Conservation (phyloP, 2,329 filamentous ascomycete species). For the Aspergillus sergii region DNA sequence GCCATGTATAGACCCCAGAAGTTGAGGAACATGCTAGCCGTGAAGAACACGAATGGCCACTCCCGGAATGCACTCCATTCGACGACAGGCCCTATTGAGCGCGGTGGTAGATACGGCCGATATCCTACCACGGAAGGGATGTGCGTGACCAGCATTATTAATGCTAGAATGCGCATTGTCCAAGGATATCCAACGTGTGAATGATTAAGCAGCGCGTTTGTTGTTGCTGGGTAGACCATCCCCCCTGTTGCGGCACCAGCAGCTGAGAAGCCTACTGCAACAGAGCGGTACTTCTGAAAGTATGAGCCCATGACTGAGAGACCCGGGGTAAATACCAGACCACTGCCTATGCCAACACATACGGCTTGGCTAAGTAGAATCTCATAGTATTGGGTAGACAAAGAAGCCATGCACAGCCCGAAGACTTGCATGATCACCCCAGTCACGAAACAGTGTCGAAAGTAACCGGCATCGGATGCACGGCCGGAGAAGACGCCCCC, state of each 20-base stretch:
- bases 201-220: not conserved
- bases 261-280: not conserved
- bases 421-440: not conserved
- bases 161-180: slow-evolving; percentile 20
- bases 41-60: slow-evolving; percentile 55
- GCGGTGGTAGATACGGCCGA: slow-evolving; percentile 14
- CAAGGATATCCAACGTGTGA: not conserved
- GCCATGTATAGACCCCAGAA: slow-evolving; percentile 60
- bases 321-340: not conserved
- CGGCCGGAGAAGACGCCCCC: not conserved
- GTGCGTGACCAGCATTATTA: slow-evolving; percentile 50
- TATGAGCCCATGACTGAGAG: not conserved
- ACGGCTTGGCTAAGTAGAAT: not conserved
- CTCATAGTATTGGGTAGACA: not conserved
- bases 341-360: not conserved
- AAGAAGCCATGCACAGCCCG: not conserved
- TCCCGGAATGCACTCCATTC: slow-evolving; percentile 63
- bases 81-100: slow-evolving; percentile 54
- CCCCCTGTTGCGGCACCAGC: not conserved
- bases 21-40: slow-evolving; percentile 47
- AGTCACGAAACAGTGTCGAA: not conserved
- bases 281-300: not conserved
- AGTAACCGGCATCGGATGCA: not conserved
- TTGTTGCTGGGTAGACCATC: not conserved
- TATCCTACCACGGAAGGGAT: slow-evolving; percentile 34